Evolutionary conservation across 352 stramenopile genomes (phyloP), one percentile per base, ranked within the genome.

Genomic region (Phytophthora pluvialis): DNA sequence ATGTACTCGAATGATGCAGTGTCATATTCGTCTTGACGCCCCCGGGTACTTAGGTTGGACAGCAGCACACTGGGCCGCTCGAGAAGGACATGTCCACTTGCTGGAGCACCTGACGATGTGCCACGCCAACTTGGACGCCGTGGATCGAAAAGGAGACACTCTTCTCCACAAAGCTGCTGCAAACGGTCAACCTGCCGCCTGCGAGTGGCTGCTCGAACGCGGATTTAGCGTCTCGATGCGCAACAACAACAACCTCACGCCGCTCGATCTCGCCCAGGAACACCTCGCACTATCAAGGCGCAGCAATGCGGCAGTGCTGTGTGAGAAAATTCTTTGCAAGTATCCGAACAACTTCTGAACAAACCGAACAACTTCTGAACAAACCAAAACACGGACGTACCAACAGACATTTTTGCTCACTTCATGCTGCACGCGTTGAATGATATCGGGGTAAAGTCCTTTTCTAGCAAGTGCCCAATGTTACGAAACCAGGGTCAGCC

Each of bases 1-100:
- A 32, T 87, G 80, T 10, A 70, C 78, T 38, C 47, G 52, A n/a
- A 71, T 88, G 18, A 35, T 63, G 1, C 65, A 56, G 25, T 75
- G 72, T 21, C 75, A 83, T 44, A 55, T 90, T 36, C 74, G 72
- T 4, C 64, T 85, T 0, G 80, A 92, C 58, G 65, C 68, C 9
- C 74, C 75, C 0, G 83, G 85, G 4, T 89, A 88, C 33, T 83
- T 94, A 76, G 83, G 83, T 31, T 94, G 85, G 83, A 91, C 81
- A 13, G 73, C 85, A 2, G 85, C 83, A 4, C 85, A 94, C 47
- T 94, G 85, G 85, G 83, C 85, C 12, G 83, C 83, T 6, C 78
- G 81, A 12, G 71, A 90, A 11, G 85, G 85, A 5, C 83, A 92
- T 47, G 46, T 90, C 4, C 63, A 83, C 32, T 68, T 92, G 18